phyloP scores from a whole-genome alignment of 208 protist species.

The Wallacemonas sp. region DNA sequence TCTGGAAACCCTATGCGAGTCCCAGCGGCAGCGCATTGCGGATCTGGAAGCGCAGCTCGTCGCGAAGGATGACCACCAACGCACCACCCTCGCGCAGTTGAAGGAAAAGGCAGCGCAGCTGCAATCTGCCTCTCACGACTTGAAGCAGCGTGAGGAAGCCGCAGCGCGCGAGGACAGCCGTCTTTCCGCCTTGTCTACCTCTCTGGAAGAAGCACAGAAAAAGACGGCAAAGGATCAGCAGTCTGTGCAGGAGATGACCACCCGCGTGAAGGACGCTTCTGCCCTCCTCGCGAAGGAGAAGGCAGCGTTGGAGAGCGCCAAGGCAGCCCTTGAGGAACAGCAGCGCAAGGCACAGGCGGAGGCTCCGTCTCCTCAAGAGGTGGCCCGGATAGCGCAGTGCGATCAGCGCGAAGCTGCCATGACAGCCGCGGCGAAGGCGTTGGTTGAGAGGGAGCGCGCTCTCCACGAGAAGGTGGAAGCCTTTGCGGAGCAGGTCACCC shows the following conservation, averaged over 20 bases:
- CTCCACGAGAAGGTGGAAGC: too few species aligned
- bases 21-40: too few species aligned
- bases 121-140: conserved; percentile 11
- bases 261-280: conserved; percentile 5
- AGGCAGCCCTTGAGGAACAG: background rate
- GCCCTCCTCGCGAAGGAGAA: background rate
- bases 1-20: too few species aligned
- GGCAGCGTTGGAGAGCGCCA: background rate
- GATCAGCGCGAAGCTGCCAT: background rate
- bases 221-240: background rate
- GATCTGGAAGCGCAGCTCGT: conserved; percentile 13
- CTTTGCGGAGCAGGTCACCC: conserved; percentile 17
- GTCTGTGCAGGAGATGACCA: background rate
- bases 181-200: background rate
- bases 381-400: background rate
- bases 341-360: background rate
- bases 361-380: background rate
- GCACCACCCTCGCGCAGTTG: conserved; percentile 6
- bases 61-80: conserved; percentile 13
- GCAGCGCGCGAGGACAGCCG: background rate
- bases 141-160: conserved; percentile 3
- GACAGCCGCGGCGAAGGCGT: conserved; percentile 17
- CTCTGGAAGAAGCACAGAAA: background rate
- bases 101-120: conserved; percentile 19
- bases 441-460: conserved; percentile 25